Percentiles rank a stretch among this genome's conserved stretches.
Evolutionary conservation across 2,329 filamentous ascomycete species (phyloP).

Genomic region (Alternaria brassicicola): DNA sequence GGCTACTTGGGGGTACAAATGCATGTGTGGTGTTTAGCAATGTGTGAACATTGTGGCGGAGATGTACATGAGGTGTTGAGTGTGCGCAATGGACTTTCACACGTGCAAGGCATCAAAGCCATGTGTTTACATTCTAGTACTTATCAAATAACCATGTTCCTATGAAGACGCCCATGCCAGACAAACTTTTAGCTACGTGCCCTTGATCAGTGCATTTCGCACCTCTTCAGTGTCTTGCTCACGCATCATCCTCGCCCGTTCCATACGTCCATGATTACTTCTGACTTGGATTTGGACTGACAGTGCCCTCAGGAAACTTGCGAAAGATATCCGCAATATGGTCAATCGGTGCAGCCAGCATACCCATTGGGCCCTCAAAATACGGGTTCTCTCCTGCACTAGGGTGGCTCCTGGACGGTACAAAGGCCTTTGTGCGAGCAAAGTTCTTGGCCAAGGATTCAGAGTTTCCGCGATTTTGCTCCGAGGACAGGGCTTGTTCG

Average conservation of each 20-base stretch:
- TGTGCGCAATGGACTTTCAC: too few species aligned
- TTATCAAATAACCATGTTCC: too few species aligned
- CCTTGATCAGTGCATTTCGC: too few species aligned
- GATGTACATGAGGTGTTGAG: not conserved
- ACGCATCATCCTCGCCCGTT: not conserved
- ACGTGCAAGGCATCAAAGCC: too few species aligned
- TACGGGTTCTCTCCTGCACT: slow-evolving; percentile 57
- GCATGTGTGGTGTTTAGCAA: not conserved
- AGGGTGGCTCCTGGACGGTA: slow-evolving; percentile 41
- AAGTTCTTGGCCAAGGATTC: slow-evolving; percentile 40
- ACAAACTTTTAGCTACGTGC: not conserved
- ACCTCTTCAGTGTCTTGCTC: not conserved
- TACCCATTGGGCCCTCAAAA: slow-evolving; percentile 61
- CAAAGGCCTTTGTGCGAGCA: slow-evolving; percentile 39
- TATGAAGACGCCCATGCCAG: not conserved
- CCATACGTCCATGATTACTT: slow-evolving; percentile 9
- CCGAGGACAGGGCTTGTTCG: slow-evolving; percentile 27
- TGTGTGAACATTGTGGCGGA: not conserved
- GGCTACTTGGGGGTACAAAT: not conserved
- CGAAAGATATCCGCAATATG: slow-evolving; percentile 61
- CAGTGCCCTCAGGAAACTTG: slow-evolving; percentile 57
- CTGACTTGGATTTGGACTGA: slow-evolving; percentile 30
- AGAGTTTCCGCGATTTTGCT: slow-evolving; percentile 25
- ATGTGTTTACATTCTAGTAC: too few species aligned
- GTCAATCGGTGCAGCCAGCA: slow-evolving; percentile 64